phyloP scores from a whole-genome alignment of 371 early-diverging fungal species.

The Rhizopus arrhizus region DNA sequence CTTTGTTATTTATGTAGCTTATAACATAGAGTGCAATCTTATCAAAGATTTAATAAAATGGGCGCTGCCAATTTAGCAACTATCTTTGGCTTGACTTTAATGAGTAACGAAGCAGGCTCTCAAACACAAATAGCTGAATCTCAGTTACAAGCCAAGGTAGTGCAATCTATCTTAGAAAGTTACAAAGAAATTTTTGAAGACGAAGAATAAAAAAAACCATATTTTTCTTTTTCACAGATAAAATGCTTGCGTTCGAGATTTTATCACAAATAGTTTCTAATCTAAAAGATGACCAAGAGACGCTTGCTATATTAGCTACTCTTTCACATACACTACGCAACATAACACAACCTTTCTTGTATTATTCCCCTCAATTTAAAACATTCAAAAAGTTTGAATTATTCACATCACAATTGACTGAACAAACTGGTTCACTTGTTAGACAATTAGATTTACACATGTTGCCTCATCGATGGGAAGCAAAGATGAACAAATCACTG shows the following conservation, averaged over 20 bases:
- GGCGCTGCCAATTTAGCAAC: conserved; percentile 78
- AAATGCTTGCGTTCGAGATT: conserved; percentile 49
- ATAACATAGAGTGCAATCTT: conserved; percentile 62
- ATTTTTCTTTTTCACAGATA: conserved; percentile 11
- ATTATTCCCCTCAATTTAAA: conserved; percentile 21
- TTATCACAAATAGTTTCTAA: conserved; percentile 44
- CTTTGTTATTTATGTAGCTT: neutral
- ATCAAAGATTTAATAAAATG: conserved; percentile 84
- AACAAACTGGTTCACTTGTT: conserved; percentile 8
- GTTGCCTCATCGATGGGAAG: conserved; percentile 28
- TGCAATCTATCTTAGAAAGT: conserved; percentile 63
- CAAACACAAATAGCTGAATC: conserved; percentile 55
- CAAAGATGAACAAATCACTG: conserved; percentile 1
- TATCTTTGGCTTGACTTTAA: conserved; percentile 86
- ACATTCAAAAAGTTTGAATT: conserved; percentile 7
- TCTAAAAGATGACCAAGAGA: conserved; percentile 18
- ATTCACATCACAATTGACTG: conserved; percentile 12
- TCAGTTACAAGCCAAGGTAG: conserved; percentile 58
- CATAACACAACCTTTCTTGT: conserved; percentile 12
- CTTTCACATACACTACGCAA: conserved; percentile 11
- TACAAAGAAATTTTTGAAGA: conserved; percentile 61
- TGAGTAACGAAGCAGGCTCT: conserved; percentile 50
- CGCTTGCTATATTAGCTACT: conserved; percentile 9
- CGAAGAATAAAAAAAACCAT: conserved; percentile 16
- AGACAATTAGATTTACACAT: conserved; percentile 21